These are phyloP conservation scores for Saraca asoca DNA, from an alignment of 331 rosid species.

Conservation along the genomic window DNA sequence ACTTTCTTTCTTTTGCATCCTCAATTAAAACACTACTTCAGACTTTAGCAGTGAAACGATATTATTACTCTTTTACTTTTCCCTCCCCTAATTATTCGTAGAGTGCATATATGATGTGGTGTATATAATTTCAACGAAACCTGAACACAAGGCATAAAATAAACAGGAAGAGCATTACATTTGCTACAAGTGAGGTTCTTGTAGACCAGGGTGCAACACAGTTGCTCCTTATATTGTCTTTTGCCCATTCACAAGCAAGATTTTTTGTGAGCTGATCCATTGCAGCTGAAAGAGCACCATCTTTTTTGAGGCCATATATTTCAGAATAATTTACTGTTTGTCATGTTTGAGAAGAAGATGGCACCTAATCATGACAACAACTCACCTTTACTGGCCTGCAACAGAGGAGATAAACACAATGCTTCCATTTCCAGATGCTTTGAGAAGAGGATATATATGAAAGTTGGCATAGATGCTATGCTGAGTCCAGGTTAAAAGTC, in stretches of 20 bases:
- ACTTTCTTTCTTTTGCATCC: no score
- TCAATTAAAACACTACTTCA: no score
- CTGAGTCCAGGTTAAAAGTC: conserved; percentile 78
- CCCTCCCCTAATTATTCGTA: no score
- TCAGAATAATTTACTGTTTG: conserved; percentile 25
- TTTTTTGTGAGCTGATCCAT: conserved; percentile 47
- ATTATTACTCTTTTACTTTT: no score
- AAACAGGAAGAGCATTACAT: conserved; percentile 39
- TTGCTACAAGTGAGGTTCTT: conserved; percentile 40
- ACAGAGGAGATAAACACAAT: no score
- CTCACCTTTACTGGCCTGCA: conserved; percentile 53
- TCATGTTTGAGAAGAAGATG: conserved; percentile 9
- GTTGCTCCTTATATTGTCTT: conserved; percentile 56
- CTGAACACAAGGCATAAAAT: no score
- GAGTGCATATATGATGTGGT: no score
- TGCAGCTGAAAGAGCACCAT: conserved; percentile 47
- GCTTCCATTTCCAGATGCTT: conserved; percentile 82
- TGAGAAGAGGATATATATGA: conserved; percentile 74
- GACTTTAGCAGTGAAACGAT: no score
- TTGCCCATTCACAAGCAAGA: conserved; percentile 70
- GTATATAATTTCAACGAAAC: no score
- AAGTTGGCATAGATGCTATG: conserved; percentile 65
- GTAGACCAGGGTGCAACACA: conserved; percentile 56
- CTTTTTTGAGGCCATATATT: neutral
- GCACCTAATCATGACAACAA: conserved; percentile 9